Conservation (phyloP, 2,329 filamentous ascomycete genomes). For the Zymoseptoria crescenta region DNA sequence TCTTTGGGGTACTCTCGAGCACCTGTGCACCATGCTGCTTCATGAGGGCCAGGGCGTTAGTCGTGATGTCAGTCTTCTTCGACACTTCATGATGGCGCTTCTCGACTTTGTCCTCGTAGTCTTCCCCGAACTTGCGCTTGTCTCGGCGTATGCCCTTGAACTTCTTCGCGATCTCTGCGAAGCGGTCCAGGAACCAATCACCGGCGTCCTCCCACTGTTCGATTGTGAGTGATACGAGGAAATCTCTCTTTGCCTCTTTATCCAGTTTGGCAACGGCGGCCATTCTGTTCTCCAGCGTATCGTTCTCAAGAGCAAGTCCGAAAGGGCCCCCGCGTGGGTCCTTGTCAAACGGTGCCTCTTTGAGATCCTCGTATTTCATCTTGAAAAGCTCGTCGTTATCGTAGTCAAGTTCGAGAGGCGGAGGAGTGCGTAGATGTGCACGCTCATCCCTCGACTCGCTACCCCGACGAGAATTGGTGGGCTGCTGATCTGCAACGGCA, state of each 20-base stretch:
- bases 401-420: conserved; percentile 21
- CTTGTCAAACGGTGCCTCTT: conserved; percentile 22
- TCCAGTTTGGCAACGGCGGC: conserved; percentile 3
- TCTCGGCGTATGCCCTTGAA: conserved; percentile 47
- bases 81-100: conserved; percentile 45
- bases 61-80: conserved; percentile 38
- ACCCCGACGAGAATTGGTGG: neutral
- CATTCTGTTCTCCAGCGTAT: conserved; percentile 20
- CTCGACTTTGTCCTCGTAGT: conserved; percentile 50
- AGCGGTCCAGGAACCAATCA: conserved; percentile 51
- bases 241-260: conserved; percentile 36
- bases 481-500: neutral
- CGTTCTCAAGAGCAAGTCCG: conserved; percentile 1
- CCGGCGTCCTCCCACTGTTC: conserved; percentile 55
- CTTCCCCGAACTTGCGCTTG: conserved; percentile 45
- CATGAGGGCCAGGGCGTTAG: conserved; percentile 37
- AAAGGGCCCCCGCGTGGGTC: conserved; percentile 12
- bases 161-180: conserved; percentile 43
- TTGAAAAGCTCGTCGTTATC: conserved; percentile 16
- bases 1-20: conserved; percentile 40
- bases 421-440: neutral
- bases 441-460: neutral
- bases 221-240: conserved; percentile 46
- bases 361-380: conserved; percentile 24
- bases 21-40: conserved; percentile 47